phyloP scores from a whole-genome alignment of 768 basidiomycete genomes.

The Naganishia vishniacii region DNA sequence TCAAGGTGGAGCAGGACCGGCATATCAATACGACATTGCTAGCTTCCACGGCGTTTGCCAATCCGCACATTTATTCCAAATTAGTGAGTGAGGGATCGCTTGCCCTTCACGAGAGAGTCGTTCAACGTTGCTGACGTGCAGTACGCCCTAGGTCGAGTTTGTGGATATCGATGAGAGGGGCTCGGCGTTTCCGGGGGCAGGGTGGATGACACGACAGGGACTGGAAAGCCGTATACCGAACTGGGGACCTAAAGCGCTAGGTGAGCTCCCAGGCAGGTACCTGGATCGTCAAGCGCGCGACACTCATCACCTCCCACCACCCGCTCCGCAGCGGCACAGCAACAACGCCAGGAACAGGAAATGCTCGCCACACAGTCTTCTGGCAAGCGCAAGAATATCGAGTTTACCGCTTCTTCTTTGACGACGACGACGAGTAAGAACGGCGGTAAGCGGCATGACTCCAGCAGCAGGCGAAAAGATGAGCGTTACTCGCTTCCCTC shows the following conservation, averaged over 20 bases:
- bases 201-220: constrained; percentile 59
- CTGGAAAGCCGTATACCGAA: constrained; percentile 59
- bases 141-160: constrained; percentile 61
- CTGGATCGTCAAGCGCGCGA: no score
- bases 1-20: constrained; percentile 68
- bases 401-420: no score
- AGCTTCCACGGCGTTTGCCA: constrained; percentile 85
- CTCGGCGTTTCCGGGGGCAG: constrained; percentile 67
- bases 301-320: no score
- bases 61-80: constrained; percentile 91
- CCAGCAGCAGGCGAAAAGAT: not conserved
- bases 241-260: constrained; percentile 70
- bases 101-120: not conserved
- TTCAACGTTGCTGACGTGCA: no score
- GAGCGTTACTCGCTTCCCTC: not conserved
- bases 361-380: not conserved
- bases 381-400: constrained; percentile 11
- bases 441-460: not conserved
- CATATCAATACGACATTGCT: constrained; percentile 97
- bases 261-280: not conserved
- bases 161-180: constrained; percentile 80
- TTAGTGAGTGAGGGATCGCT: constrained; percentile 52
- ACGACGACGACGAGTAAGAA: no score
- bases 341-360: constrained; percentile 6
- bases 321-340: constrained; percentile 11